phyloP scores from a whole-genome alignment of 2,329 filamentous ascomycete species.

The Colletotrichum chrysophilum region DNA sequence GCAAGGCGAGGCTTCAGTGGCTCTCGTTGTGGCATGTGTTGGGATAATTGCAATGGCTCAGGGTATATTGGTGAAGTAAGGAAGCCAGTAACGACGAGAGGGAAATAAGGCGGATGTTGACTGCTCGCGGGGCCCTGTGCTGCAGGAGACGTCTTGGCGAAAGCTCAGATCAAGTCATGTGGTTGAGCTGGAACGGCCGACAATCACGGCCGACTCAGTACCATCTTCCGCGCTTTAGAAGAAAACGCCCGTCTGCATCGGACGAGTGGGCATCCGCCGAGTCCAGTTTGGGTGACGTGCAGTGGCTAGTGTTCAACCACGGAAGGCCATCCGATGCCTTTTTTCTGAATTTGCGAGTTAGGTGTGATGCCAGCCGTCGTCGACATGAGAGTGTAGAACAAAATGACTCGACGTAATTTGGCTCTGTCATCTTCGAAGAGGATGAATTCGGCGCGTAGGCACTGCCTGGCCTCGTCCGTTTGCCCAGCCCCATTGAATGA shows the following conservation, averaged over 20 bases:
- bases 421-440: neutral
- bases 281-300: neutral
- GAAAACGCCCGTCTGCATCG: neutral
- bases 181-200: neutral
- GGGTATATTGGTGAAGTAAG: neutral
- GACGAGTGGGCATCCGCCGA: neutral
- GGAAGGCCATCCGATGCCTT: neutral
- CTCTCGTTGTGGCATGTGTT: neutral
- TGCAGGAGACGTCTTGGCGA: neutral
- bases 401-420: neutral
- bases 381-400: neutral
- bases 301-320: neutral
- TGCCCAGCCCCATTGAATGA: neutral
- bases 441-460: neutral
- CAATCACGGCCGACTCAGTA: neutral
- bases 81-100: neutral
- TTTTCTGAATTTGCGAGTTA: neutral
- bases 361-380: neutral
- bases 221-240: neutral
- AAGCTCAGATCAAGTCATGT: neutral
- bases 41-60: neutral
- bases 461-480: neutral
- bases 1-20: neutral
- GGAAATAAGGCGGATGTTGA: neutral
- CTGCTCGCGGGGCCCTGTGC: neutral